Evolutionary conservation across 208 protist genomes (phyloP).

Genomic region (Wallacemonas collosoma): DNA sequence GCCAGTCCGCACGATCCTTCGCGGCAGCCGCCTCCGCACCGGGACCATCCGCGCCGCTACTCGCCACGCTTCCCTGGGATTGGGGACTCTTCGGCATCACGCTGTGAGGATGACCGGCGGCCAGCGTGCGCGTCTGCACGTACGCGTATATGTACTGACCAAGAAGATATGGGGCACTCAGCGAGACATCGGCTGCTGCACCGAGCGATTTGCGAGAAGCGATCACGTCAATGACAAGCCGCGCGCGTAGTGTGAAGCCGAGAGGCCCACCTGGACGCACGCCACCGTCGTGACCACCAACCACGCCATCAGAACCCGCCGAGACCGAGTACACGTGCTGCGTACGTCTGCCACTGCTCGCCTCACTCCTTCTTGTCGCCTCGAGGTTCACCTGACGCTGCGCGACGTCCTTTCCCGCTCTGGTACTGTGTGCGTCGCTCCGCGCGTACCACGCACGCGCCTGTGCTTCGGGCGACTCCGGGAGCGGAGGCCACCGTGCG

Average conservation of each 20-base stretch:
- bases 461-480: constrained; percentile 4
- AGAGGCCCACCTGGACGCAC: background rate
- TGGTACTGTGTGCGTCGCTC: background rate
- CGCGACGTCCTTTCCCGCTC: too few relatives aligned
- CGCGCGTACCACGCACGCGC: background rate
- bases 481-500: background rate
- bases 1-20: background rate
- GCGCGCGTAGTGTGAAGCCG: constrained; percentile 11
- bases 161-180: constrained; percentile 60
- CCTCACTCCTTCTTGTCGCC: background rate
- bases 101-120: background rate
- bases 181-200: constrained; percentile 25
- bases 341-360: background rate
- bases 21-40: background rate
- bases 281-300: too few relatives aligned
- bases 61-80: too few relatives aligned
- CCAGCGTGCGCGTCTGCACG: constrained; percentile 12
- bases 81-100: too few relatives aligned
- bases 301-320: too few relatives aligned
- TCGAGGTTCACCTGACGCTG: background rate
- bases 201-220: constrained; percentile 79
- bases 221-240: constrained; percentile 67
- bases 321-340: background rate
- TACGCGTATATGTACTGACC: constrained; percentile 52
- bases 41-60: background rate